Evolutionary conservation across 192 early-diverging fungal species (phyloP).

Genomic region (Pilobolus umbonatus): DNA sequence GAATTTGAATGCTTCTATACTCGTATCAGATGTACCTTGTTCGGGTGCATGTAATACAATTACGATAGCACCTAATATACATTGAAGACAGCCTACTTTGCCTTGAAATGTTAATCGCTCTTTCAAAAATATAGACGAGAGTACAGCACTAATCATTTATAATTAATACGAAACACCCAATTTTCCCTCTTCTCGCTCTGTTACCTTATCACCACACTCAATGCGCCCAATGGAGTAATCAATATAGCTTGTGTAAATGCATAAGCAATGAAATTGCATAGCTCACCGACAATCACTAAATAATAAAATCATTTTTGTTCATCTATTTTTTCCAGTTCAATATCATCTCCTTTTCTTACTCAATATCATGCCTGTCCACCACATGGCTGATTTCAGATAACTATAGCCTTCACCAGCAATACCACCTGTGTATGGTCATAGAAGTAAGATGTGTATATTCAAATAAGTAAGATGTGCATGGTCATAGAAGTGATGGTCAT

Average conservation of each 20-base stretch:
- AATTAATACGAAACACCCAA: not conserved
- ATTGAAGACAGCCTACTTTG: constrained; percentile 84
- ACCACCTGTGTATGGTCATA: constrained; percentile 24
- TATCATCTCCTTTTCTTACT: constrained; percentile 36
- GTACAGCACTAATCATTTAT: constrained; percentile 53
- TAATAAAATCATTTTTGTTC: not conserved
- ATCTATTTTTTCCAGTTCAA: not conserved
- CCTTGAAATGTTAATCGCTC: constrained; percentile 80
- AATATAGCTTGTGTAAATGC: constrained; percentile 95
- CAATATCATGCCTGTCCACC: constrained; percentile 59
- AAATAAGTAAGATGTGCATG: too few species aligned
- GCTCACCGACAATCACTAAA: constrained; percentile 90
- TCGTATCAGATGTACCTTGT: constrained; percentile 64
- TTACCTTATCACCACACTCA: constrained; percentile 83
- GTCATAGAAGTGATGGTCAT: not conserved
- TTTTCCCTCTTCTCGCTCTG: not conserved
- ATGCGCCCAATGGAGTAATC: constrained; percentile 91
- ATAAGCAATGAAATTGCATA: constrained; percentile 96
- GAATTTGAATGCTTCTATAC: constrained; percentile 71
- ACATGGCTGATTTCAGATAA: constrained; percentile 48
- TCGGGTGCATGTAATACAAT: constrained; percentile 84
- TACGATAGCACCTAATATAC: constrained; percentile 80
- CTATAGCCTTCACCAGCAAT: constrained; percentile 51
- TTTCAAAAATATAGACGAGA: constrained; percentile 84
- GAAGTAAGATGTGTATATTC: too few species aligned